Percentiles rank a stretch among this genome's conserved stretches.
phyloP scores from a whole-genome alignment of 1,284 basidiomycete genomes.

The Cryptococcus sp. region DNA sequence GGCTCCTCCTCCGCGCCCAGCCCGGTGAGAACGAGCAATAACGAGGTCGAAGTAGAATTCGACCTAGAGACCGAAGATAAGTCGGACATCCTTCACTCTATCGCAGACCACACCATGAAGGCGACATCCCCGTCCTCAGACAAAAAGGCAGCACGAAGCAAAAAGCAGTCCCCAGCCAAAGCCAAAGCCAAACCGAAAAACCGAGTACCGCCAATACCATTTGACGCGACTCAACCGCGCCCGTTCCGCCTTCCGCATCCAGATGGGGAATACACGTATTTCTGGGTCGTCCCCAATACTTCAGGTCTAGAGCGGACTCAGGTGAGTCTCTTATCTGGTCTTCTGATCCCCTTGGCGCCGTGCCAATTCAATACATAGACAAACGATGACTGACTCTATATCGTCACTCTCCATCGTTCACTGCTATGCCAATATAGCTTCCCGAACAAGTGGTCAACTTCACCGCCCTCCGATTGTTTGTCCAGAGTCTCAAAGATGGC shows the following conservation, averaged over 20 bases:
- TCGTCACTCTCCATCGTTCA: too few relatives aligned
- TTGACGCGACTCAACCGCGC: conserved; percentile 39
- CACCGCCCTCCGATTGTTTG: conserved; percentile 18
- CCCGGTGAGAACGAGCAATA: background rate
- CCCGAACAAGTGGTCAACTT: conserved; percentile 38
- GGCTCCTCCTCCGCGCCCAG: background rate
- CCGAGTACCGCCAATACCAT: conserved; percentile 5
- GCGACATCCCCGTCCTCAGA: background rate
- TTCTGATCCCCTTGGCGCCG: too few relatives aligned
- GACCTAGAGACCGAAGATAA: conserved; percentile 3
- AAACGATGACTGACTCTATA: background rate
- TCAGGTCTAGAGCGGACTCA: conserved; percentile 50
- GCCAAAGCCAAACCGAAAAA: background rate
- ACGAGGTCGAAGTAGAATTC: background rate
- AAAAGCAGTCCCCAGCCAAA: too few relatives aligned
- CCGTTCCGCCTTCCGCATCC: conserved; percentile 28
- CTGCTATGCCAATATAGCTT: conserved; percentile 20
- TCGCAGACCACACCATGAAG: background rate
- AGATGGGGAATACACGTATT: conserved; percentile 34
- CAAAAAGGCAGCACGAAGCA: too few relatives aligned
- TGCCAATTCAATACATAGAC: background rate
- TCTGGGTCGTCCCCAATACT: conserved; percentile 53
- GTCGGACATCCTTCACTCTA: background rate
- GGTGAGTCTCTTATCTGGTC: conserved; percentile 20
- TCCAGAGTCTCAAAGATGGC: conserved; percentile 14